Conservation (phyloP, 768 basidiomycete species). For the Amanita phalloides region DNA sequence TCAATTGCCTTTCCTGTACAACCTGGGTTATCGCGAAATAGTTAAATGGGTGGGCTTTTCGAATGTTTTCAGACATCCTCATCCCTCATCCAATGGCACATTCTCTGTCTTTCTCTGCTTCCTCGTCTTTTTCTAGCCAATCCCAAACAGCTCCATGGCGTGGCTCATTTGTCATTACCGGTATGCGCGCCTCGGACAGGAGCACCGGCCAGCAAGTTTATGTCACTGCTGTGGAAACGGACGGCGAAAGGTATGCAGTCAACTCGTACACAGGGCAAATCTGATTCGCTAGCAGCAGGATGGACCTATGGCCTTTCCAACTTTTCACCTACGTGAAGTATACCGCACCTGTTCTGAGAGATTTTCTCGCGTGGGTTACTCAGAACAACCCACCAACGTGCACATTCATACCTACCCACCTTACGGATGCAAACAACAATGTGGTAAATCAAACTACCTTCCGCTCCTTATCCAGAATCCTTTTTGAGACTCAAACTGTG, state of each 20-base stretch:
- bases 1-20: slow-evolving; percentile 7
- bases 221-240: slow-evolving; percentile 59
- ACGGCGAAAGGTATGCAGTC: slow-evolving; percentile 54
- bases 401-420: slow-evolving; percentile 54
- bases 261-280: slow-evolving; percentile 7
- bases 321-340: slow-evolving; percentile 33
- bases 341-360: slow-evolving; percentile 28
- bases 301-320: slow-evolving; percentile 45
- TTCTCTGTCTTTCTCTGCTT: slow-evolving; percentile 48
- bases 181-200: slow-evolving; percentile 35
- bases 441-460: slow-evolving; percentile 44
- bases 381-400: slow-evolving; percentile 38
- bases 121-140: slow-evolving; percentile 44
- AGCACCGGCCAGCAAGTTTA: slow-evolving; percentile 39
- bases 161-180: slow-evolving; percentile 40
- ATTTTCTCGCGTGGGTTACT: slow-evolving; percentile 43
- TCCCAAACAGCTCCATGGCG: slow-evolving; percentile 42
- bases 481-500: slow-evolving; percentile 44
- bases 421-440: slow-evolving; percentile 36
- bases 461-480: slow-evolving; percentile 38
- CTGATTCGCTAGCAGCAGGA: slow-evolving; percentile 28
- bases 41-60: slow-evolving; percentile 27
- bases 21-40: slow-evolving; percentile 14
- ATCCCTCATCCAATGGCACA: slow-evolving; percentile 37
- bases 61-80: slow-evolving; percentile 19